Conservation (phyloP, 2,329 filamentous ascomycete species). For the Fusarium azukiicola region DNA sequence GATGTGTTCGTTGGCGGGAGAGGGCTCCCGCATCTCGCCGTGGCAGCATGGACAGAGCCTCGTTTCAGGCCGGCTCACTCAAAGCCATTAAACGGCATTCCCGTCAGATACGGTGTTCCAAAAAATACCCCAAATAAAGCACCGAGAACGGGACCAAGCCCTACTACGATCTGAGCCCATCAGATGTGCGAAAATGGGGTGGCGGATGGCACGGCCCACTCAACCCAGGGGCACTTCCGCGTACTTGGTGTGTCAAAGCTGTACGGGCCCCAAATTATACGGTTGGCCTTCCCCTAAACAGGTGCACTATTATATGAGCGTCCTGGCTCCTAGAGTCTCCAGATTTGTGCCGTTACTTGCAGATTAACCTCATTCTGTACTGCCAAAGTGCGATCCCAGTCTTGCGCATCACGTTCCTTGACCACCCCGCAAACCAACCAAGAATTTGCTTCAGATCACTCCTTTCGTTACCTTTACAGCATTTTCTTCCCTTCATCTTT, state of each 20-base stretch:
- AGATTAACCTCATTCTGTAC: background rate
- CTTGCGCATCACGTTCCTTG: background rate
- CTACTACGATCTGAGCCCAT: background rate
- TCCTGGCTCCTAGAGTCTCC: background rate
- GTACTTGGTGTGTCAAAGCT: background rate
- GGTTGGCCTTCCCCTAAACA: constrained; percentile 9
- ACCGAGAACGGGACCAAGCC: background rate
- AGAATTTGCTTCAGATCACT: background rate
- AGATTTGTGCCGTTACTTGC: background rate
- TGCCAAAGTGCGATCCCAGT: background rate
- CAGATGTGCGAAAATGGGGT: constrained; percentile 9
- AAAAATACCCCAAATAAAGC: background rate
- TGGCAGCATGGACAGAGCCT: background rate
- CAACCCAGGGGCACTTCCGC: constrained; percentile 14
- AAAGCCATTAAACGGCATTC: background rate
- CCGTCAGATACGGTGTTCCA: background rate
- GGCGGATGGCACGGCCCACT: background rate
- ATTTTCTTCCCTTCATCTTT: too few species aligned
- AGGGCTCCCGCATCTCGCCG: background rate
- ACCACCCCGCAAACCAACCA: background rate
- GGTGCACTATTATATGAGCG: background rate
- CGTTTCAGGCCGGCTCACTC: background rate
- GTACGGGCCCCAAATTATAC: constrained; percentile 6
- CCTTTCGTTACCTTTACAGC: too few species aligned
- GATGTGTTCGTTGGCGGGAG: background rate